A percentile compares a stretch with the other conserved stretches of the same genome.
phyloP scores from a whole-genome alignment of 1,284 basidiomycete species.

The Trichosporon sp. region DNA sequence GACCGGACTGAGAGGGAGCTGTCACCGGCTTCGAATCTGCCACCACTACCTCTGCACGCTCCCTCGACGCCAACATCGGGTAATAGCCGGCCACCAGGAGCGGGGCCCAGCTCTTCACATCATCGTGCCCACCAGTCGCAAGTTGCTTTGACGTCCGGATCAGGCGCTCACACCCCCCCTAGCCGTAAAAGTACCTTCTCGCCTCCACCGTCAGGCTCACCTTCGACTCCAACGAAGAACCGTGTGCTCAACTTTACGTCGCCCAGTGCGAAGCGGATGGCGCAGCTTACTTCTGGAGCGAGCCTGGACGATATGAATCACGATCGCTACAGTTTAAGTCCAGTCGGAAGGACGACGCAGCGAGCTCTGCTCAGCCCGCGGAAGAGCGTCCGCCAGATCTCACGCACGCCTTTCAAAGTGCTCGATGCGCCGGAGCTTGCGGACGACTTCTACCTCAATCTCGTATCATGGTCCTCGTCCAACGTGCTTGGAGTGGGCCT shows the following conservation, averaged over 20 bases:
- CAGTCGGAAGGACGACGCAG: conserved; percentile 77
- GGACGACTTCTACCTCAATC: conserved; percentile 97
- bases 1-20: conserved; percentile 33
- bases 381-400: conserved; percentile 72
- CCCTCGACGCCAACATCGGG: conserved; percentile 42
- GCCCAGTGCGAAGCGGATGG: conserved; percentile 37
- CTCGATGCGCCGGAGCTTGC: conserved; percentile 94
- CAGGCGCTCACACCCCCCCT: conserved; percentile 23
- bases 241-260: conserved; percentile 52
- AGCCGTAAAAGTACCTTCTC: conserved; percentile 36
- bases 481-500: conserved; percentile 93
- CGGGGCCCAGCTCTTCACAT: conserved; percentile 37
- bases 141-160: conserved; percentile 33
- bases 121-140: conserved; percentile 43
- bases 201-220: conserved; percentile 38
- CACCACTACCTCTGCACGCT: conserved; percentile 41
- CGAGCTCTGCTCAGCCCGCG: conserved; percentile 79
- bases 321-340: conserved; percentile 82
- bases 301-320: conserved; percentile 59
- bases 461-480: conserved; percentile 94
- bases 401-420: conserved; percentile 95
- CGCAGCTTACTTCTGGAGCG: conserved; percentile 26
- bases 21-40: conserved; percentile 41
- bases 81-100: conserved; percentile 37
- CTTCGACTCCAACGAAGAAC: conserved; percentile 48